These are phyloP conservation scores for Suillus paluster DNA, from an alignment of 768 basidiomycete species.

Conservation along the genomic window DNA sequence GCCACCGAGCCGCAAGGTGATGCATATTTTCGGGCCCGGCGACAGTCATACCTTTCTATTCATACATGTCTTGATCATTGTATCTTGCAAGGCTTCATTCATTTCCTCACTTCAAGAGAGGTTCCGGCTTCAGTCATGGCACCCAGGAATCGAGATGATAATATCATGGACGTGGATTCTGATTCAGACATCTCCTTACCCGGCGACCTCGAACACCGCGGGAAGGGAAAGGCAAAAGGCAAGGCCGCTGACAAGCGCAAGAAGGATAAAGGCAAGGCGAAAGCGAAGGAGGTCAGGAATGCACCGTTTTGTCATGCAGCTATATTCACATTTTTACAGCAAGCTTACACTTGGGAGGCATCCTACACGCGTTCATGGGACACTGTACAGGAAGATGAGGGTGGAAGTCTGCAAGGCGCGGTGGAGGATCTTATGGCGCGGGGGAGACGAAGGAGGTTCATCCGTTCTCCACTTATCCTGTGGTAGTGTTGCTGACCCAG, in stretches of 20 bases:
- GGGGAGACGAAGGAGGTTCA: conserved; percentile 78
- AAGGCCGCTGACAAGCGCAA: conserved; percentile 56
- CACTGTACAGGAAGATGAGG: conserved; percentile 94
- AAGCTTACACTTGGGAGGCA: conserved; percentile 96
- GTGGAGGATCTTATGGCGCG: conserved; percentile 90
- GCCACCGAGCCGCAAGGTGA: background rate
- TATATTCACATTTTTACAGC: conserved; percentile 42
- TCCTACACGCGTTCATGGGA: conserved; percentile 96
- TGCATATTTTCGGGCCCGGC: background rate
- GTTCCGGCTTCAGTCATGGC: conserved; percentile 19
- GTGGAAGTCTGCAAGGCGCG: conserved; percentile 86
- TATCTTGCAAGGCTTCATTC: background rate
- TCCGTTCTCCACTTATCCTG: conserved; percentile 21
- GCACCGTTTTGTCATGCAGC: background rate
- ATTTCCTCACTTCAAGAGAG: background rate
- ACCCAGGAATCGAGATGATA: conserved; percentile 30
- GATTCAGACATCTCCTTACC: conserved; percentile 74
- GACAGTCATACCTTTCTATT: background rate
- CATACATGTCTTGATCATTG: background rate
- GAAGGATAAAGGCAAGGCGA: conserved; percentile 53
- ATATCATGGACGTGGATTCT: conserved; percentile 62
- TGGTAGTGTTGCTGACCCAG: conserved; percentile 13
- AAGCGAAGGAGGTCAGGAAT: conserved; percentile 37
- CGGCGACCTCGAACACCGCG: conserved; percentile 50
- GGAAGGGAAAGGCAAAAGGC: conserved; percentile 60